Base-by-base conservation (phyloP, 192 early-diverging fungal species). In the Pecoramyces ruminantium region DNA sequence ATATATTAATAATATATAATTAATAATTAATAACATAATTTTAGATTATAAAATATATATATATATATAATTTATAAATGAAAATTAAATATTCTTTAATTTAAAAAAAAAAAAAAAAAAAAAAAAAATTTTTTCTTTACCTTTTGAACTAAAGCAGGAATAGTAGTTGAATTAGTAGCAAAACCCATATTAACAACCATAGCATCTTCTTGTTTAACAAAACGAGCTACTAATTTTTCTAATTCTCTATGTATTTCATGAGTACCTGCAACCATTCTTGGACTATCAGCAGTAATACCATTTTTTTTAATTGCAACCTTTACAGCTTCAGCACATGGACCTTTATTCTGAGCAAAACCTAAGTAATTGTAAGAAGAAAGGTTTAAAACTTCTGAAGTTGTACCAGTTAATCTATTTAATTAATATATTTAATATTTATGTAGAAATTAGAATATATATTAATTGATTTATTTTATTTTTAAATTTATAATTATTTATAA, bases 311-410 rank as follows among this genome's bases (percentile, higher is more conserved):
- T 87, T 12, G 90, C 85, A 38, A 88, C 85, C 84, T 98, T 94
- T 16, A 98, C 97, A 78, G 92, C 92, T 82, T 99, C 97, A 1
- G 96, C 95, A 81, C 97, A 99, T 13, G 95, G 95, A 17, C 97
- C 97, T 42, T 92, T 85, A 80, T 85, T 90, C 87, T 98, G 95
- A 40, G 95, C 96, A 88, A 99, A 99, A 4, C 97, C 97, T 79
- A 99, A 90, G 83, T 99, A 99, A 85, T 99, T 99, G 88, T 99
- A 99, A 18, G 95, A 96, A 2, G 95, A 93, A 84, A 99, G 86
- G 84, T 99, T 99, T 83, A 99, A 90, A 38, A 89, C 91, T 83
- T 95, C 93, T 78, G 85, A 91, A 78, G 88, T 90, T 30, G 86
- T 89, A 18, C 96, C 96, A 28, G 95, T 95, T 81, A 96, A 89